These are phyloP conservation scores for Alternaria postmessia DNA, from an alignment of 2,329 filamentous ascomycete genomes.

Conservation along the genomic window DNA sequence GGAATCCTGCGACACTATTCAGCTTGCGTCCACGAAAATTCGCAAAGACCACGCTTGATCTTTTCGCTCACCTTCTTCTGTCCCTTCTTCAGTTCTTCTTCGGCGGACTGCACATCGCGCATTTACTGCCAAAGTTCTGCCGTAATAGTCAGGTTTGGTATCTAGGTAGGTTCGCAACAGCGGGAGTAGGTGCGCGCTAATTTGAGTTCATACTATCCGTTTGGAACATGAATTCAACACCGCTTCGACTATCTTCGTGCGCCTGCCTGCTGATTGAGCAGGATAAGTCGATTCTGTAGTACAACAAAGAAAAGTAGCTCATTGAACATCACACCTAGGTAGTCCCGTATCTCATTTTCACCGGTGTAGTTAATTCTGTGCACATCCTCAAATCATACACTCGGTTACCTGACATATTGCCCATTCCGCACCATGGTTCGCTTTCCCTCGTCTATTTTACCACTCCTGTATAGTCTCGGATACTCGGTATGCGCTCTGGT, in stretches of 20 bases:
- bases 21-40: background rate
- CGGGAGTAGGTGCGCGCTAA: background rate
- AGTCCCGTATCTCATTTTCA: background rate
- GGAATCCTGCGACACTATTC: background rate
- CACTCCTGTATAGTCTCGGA: background rate
- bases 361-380: conserved; percentile 5
- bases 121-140: background rate
- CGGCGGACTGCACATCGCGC: background rate
- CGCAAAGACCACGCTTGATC: background rate
- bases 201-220: background rate
- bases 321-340: background rate
- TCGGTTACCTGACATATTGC: background rate
- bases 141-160: background rate
- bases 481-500: background rate
- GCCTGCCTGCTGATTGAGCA: background rate
- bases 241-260: background rate
- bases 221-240: background rate
- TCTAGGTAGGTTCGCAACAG: background rate
- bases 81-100: background rate
- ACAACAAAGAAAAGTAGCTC: background rate
- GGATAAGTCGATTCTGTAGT: background rate
- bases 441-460: background rate
- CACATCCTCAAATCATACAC: background rate
- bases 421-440: background rate
- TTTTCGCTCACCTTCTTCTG: background rate